Evolutionary conservation across 495 filamentous ascomycete genomes (phyloP).

Genomic region (Amniculicola lignicola): DNA sequence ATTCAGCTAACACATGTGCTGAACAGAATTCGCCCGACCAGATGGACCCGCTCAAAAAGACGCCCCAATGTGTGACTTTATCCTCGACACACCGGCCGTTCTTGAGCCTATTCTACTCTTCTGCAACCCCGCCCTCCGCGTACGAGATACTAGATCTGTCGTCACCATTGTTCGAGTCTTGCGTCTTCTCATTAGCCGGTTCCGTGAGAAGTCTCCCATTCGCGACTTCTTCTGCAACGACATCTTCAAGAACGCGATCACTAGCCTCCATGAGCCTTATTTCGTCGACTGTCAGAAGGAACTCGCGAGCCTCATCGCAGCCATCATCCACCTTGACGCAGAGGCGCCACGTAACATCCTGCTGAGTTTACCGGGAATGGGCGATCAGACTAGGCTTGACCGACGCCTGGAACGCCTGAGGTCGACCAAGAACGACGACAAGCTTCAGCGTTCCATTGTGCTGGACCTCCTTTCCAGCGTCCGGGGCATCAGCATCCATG

Average conservation of each 20-base stretch:
- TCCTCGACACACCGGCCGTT: constrained; percentile 71
- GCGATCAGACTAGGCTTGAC: constrained; percentile 58
- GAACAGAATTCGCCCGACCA: constrained; percentile 15
- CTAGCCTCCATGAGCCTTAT: constrained; percentile 87
- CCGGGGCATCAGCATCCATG: constrained; percentile 84
- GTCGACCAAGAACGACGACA: constrained; percentile 49
- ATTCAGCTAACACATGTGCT: no score
- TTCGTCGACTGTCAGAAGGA: constrained; percentile 97
- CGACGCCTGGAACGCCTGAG: constrained; percentile 56
- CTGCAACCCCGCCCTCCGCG: constrained; percentile 81
- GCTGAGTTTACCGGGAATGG: constrained; percentile 58
- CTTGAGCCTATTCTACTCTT: constrained; percentile 87
- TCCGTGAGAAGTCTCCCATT: constrained; percentile 47
- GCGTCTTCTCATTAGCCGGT: constrained; percentile 20
- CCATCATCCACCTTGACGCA: constrained; percentile 72
- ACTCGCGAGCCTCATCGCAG: constrained; percentile 79
- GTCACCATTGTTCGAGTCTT: constrained; percentile 70
- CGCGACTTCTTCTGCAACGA: constrained; percentile 88
- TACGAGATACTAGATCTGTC: constrained; percentile 88
- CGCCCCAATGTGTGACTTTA: constrained; percentile 52
- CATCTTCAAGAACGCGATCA: constrained; percentile 76
- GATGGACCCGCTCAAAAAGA: constrained; percentile 6
- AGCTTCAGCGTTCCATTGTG: constrained; percentile 77
- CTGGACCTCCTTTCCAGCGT: constrained; percentile 83
- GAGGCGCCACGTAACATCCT: constrained; percentile 56